These are phyloP conservation scores for Aspergillus costaricaensis DNA, from an alignment of 2,329 filamentous ascomycete genomes.

Conservation along the genomic window DNA sequence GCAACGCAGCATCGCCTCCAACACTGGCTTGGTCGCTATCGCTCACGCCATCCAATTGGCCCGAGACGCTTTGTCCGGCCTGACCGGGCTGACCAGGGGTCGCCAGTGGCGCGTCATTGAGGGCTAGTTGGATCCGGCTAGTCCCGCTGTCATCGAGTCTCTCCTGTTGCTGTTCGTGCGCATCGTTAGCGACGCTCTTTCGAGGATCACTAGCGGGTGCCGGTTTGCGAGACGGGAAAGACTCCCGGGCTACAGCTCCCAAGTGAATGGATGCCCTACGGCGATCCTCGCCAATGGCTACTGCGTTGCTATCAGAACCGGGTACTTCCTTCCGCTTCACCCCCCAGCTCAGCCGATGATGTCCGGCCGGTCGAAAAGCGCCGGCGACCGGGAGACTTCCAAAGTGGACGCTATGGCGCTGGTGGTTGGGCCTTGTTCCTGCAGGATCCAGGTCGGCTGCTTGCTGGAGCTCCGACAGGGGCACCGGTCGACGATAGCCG, in stretches of 20 bases:
- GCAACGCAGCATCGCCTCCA: background rate
- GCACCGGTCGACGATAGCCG: conserved; percentile 29
- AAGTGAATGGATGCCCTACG: background rate
- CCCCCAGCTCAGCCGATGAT: conserved; percentile 8
- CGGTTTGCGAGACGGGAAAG: background rate
- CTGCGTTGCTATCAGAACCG: background rate
- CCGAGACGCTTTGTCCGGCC: background rate
- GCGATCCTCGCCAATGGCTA: background rate
- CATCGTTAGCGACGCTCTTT: background rate
- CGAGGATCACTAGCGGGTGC: background rate
- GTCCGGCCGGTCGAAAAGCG: conserved; percentile 9
- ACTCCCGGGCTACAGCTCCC: background rate
- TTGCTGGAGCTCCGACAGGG: conserved; percentile 22
- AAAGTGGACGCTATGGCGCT: conserved; percentile 27
- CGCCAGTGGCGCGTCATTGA: conserved; percentile 2
- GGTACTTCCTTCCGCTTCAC: conserved; percentile 11
- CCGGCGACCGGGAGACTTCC: conserved; percentile 25
- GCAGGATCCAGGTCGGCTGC: conserved; percentile 21
- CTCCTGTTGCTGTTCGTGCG: background rate
- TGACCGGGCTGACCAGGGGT: background rate
- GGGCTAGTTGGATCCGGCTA: background rate
- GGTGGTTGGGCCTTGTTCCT: conserved; percentile 8
- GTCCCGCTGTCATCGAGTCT: background rate
- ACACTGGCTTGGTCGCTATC: background rate
- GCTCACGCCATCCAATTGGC: background rate